phyloP scores from a whole-genome alignment of 2,329 filamentous ascomycete genomes.

The Rasamsonia emersonii region DNA sequence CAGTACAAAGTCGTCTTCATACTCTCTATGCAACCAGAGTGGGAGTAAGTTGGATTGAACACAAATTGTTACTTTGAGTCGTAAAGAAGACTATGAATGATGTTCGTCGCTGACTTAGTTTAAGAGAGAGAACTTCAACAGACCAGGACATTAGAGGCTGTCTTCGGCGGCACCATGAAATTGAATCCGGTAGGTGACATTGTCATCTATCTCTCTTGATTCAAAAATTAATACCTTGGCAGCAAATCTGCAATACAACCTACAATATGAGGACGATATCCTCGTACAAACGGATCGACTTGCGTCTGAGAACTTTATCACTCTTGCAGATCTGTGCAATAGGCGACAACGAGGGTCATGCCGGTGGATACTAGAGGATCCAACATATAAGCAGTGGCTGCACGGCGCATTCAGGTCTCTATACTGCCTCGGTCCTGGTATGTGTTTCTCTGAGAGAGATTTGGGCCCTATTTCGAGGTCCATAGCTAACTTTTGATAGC shows the following conservation, averaged over 20 bases:
- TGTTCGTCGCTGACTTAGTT: no score
- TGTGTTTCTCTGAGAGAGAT: conserved; percentile 1
- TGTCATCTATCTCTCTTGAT: conserved; percentile 2
- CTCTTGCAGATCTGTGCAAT: conserved; percentile 21
- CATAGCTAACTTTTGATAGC: conserved; percentile 11
- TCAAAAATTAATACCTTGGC: not conserved
- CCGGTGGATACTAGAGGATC: conserved; percentile 19
- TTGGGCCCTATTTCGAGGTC: not conserved
- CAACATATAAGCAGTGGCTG: conserved; percentile 18
- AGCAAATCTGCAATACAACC: conserved; percentile 7
- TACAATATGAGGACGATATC: conserved; percentile 14
- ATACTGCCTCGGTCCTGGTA: conserved; percentile 21
- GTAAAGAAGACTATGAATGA: no score
- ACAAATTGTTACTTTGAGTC: no score
- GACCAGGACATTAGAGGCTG: conserved; percentile 13
- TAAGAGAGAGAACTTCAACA: conserved; percentile 11
- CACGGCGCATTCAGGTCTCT: conserved; percentile 17
- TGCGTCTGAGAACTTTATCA: conserved; percentile 16
- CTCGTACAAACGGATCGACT: conserved; percentile 13
- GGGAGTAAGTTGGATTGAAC: conserved; percentile 10
- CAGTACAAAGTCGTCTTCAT: conserved; percentile 22
- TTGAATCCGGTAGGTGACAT: conserved; percentile 15
- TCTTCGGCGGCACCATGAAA: conserved; percentile 10
- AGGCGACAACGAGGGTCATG: conserved; percentile 17
- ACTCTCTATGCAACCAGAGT: conserved; percentile 19